Conservation (phyloP, 2,329 filamentous ascomycete genomes). For the Lomentospora prolificans region DNA sequence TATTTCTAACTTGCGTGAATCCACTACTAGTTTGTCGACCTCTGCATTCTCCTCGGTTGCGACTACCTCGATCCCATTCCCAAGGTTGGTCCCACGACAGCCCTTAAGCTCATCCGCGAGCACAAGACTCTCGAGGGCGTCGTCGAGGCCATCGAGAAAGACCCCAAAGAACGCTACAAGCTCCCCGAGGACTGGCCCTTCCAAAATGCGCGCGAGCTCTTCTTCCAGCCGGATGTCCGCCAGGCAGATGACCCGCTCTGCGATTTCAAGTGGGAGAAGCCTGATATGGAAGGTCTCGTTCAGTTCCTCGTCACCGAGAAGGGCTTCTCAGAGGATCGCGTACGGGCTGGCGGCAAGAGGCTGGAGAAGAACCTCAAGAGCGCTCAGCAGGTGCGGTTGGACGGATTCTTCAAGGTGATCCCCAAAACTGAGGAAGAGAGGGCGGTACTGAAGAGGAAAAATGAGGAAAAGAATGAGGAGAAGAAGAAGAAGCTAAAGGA, state of each 20-base stretch:
- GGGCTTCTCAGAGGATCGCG: constrained; percentile 92
- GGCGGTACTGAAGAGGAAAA: constrained; percentile 78
- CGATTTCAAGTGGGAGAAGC: constrained; percentile 96
- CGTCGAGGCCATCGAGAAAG: constrained; percentile 67
- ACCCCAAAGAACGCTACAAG: constrained; percentile 68
- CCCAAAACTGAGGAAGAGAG: constrained; percentile 84
- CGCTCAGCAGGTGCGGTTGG: constrained; percentile 80
- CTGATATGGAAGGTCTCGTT: constrained; percentile 81
- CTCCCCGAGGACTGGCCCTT: constrained; percentile 97
- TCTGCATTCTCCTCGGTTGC: constrained; percentile 94
- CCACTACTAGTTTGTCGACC: constrained; percentile 98
- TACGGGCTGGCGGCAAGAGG: constrained; percentile 66
- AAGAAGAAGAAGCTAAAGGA: constrained; percentile 94
- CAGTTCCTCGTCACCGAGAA: constrained; percentile 89
- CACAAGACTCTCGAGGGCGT: constrained; percentile 81
- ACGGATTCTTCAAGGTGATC: constrained; percentile 93
- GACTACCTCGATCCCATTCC: constrained; percentile 96
- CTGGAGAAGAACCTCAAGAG: constrained; percentile 86
- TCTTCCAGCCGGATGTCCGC: constrained; percentile 84
- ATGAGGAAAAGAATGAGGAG: constrained; percentile 82
- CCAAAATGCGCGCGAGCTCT: constrained; percentile 80
- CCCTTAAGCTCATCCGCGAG: constrained; percentile 88
- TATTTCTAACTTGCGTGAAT: no score
- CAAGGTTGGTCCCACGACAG: constrained; percentile 85
- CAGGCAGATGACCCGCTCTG: constrained; percentile 74